A percentile compares a stretch with the other conserved stretches of the same genome.
Conservation (phyloP, 768 basidiomycete genomes). For the Lactarius evosmus region DNA sequence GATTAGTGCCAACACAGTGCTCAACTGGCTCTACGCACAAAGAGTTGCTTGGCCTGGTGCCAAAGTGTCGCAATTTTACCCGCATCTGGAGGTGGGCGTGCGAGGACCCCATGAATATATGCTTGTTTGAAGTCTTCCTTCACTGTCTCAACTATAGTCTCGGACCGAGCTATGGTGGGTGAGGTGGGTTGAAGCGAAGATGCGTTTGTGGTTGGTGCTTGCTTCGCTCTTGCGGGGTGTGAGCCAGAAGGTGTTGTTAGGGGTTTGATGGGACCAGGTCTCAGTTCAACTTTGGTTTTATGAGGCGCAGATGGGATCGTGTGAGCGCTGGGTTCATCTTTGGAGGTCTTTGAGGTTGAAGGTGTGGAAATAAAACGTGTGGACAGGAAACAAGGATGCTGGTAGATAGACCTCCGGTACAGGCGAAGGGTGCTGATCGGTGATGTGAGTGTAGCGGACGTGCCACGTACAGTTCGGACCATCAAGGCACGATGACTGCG, state of each 20-base stretch:
- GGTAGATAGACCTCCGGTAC: background rate
- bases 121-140: conserved; percentile 65
- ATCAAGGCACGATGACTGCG: background rate
- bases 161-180: conserved; percentile 16
- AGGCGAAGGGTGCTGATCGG: background rate
- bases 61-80: conserved; percentile 50
- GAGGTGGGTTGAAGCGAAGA: conserved; percentile 25
- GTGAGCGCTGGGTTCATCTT: conserved; percentile 30
- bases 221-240: conserved; percentile 20
- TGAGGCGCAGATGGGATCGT: conserved; percentile 31
- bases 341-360: conserved; percentile 26
- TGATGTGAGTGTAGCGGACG: background rate
- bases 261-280: conserved; percentile 59
- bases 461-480: background rate
- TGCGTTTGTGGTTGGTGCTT: conserved; percentile 24
- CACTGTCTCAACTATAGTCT: conserved; percentile 46
- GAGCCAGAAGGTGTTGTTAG: conserved; percentile 34
- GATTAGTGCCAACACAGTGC: conserved; percentile 8
- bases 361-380: conserved; percentile 34
- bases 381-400: background rate
- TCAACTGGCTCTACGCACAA: conserved; percentile 36
- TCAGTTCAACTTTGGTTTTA: conserved; percentile 54
- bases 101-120: conserved; percentile 62
- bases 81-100: conserved; percentile 61
- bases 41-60: conserved; percentile 48